Conservation (phyloP, 2,329 filamentous ascomycete species). For the Cercospora beticola region DNA sequence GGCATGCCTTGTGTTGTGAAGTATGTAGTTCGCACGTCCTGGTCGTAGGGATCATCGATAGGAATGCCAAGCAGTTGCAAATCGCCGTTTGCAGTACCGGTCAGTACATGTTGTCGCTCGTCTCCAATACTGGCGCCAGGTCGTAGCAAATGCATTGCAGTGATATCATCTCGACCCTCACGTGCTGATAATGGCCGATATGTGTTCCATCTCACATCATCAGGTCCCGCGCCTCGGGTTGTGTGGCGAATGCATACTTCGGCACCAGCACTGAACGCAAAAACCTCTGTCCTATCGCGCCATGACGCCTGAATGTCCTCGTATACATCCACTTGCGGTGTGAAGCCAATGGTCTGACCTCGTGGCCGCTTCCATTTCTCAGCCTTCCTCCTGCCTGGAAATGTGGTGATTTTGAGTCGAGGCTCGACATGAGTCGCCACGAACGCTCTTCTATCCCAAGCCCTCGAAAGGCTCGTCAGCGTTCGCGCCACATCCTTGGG, state of each 20-base stretch:
- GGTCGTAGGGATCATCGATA: conserved; percentile 14
- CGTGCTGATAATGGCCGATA: conserved; percentile 53
- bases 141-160: conserved; percentile 54
- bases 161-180: conserved; percentile 60
- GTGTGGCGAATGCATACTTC: conserved; percentile 53
- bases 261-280: conserved; percentile 62
- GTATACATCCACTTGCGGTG: conserved; percentile 44
- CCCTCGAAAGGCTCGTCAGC: conserved; percentile 57
- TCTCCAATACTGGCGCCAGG: conserved; percentile 35
- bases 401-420: conserved; percentile 38
- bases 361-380: conserved; percentile 44
- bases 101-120: conserved; percentile 50
- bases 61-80: conserved; percentile 43
- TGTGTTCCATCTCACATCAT: conserved; percentile 47
- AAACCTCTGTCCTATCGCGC: conserved; percentile 54
- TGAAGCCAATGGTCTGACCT: conserved; percentile 59
- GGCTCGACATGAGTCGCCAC: conserved; percentile 55
- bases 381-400: conserved; percentile 28
- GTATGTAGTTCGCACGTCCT: conserved; percentile 37
- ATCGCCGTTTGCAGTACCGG: conserved; percentile 58
- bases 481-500: conserved; percentile 55
- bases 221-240: conserved; percentile 32
- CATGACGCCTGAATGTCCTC: conserved; percentile 40
- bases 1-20: conserved; percentile 47
- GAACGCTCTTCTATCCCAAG: conserved; percentile 58